Evolutionary conservation across 169 alveolate genomes (phyloP).

Genomic region (Toxoplasma gondii): DNA sequence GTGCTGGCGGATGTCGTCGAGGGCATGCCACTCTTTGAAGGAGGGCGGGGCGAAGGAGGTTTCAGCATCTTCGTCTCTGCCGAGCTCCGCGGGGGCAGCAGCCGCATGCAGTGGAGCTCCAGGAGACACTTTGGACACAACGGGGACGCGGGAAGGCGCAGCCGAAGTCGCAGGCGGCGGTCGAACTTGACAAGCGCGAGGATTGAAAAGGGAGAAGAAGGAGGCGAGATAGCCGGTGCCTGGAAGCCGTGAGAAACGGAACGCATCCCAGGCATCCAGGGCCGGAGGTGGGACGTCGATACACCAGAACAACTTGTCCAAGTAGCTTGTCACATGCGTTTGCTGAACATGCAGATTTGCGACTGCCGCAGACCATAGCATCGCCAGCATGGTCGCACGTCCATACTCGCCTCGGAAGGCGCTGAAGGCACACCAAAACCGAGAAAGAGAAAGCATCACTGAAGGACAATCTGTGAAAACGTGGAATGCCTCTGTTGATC

Average conservation of each 20-base stretch:
- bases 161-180: not conserved
- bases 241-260: not conserved
- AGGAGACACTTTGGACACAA: not conserved
- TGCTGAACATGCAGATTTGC: slow-evolving; percentile 5
- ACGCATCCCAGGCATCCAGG: not conserved
- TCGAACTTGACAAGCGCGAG: not conserved
- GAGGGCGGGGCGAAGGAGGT: not conserved
- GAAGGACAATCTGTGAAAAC: not conserved
- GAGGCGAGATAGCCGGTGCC: not conserved
- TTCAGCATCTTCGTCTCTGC: not conserved
- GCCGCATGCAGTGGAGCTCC: not conserved
- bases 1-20: slow-evolving; percentile 27
- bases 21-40: slow-evolving; percentile 10
- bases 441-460: not conserved
- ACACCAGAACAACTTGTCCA: slow-evolving; percentile 13
- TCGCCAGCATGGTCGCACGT: not conserved
- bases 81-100: not conserved
- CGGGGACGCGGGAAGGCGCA: not conserved
- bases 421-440: not conserved
- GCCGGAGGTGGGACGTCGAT: slow-evolving; percentile 12
- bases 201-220: not conserved
- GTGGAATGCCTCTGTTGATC: not conserved
- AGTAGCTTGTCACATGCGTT: not conserved
- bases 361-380: slow-evolving; percentile 1
- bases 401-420: slow-evolving; percentile 44